Evolutionary conservation across 805 yeast genomes (phyloP).

Genomic region (Candida caryicola): DNA sequence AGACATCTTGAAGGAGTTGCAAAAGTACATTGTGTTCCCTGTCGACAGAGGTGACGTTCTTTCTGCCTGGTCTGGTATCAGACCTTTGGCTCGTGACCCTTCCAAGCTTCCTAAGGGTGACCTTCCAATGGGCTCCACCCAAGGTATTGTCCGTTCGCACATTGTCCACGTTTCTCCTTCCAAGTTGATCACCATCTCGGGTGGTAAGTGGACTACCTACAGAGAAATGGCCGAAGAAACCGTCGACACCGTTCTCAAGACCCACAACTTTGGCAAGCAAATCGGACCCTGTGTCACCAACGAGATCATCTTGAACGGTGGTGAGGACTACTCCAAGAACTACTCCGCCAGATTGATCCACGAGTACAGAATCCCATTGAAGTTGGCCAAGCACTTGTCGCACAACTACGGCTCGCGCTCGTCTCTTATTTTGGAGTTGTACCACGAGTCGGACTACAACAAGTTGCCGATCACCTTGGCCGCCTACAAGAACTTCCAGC

Average conservation of each 20-base stretch:
- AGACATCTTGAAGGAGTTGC: slow-evolving; percentile 83
- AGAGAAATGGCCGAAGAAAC: slow-evolving; percentile 98
- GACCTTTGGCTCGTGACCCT: slow-evolving; percentile 91
- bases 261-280: slow-evolving; percentile 36
- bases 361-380: slow-evolving; percentile 66
- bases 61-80: slow-evolving; percentile 95
- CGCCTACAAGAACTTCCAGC: slow-evolving; percentile 26
- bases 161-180: slow-evolving; percentile 67
- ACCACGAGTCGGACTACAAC: slow-evolving; percentile 51
- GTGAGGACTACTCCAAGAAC: slow-evolving; percentile 72
- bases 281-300: slow-evolving; percentile 52
- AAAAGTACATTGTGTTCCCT: slow-evolving; percentile 84
- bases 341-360: slow-evolving; percentile 78
- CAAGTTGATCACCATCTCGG: slow-evolving; percentile 85
- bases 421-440: slow-evolving; percentile 62
- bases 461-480: slow-evolving; percentile 68
- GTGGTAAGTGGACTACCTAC: slow-evolving; percentile 98
- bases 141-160: slow-evolving; percentile 89
- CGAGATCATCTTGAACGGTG: slow-evolving; percentile 66
- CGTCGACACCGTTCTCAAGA: slow-evolving; percentile 64
- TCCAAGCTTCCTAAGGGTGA: slow-evolving; percentile 46
- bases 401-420: slow-evolving; percentile 89
- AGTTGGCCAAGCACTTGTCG: slow-evolving; percentile 77
- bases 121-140: slow-evolving; percentile 52
- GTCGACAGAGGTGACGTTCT: slow-evolving; percentile 87